Evolutionary conservation across 2,329 filamentous ascomycete species (phyloP).

Genomic region (Gyromitra esculenta): DNA sequence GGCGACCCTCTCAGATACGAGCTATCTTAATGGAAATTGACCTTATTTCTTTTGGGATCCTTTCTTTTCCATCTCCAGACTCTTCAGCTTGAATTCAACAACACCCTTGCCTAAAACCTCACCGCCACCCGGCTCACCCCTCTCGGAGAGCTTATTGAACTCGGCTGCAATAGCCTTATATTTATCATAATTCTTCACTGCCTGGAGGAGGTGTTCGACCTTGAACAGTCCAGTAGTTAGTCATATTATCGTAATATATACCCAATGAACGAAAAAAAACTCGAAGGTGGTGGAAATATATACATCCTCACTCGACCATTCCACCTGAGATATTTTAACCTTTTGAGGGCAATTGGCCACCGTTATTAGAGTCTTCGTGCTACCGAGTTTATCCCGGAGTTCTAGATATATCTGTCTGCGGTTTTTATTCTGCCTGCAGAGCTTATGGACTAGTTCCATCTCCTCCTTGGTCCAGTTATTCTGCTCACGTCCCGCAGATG

Average conservation of each 20-base stretch:
- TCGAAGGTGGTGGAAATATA: background rate
- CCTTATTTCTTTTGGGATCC: background rate
- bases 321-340: background rate
- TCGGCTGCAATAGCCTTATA: slow-evolving; percentile 11
- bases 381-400: slow-evolving; percentile 1
- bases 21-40: background rate
- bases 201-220: slow-evolving; percentile 13
- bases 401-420: slow-evolving; percentile 19
- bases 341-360: background rate
- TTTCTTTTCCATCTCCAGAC: slow-evolving; percentile 19
- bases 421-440: slow-evolving; percentile 21
- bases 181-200: slow-evolving; percentile 27
- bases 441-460: slow-evolving; percentile 9
- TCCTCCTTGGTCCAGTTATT: slow-evolving; percentile 7
- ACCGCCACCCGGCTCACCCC: background rate
- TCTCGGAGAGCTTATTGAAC: slow-evolving; percentile 26
- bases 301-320: slow-evolving; percentile 27
- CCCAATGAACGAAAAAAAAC: background rate
- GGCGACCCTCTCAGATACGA: background rate
- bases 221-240: background rate
- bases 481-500: background rate
- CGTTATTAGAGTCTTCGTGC: background rate
- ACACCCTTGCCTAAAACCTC: slow-evolving; percentile 13
- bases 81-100: slow-evolving; percentile 27
- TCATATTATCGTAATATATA: background rate